Evolutionary conservation across 2,329 filamentous ascomycete genomes (phyloP).

Genomic region (Penicillium sp.): DNA sequence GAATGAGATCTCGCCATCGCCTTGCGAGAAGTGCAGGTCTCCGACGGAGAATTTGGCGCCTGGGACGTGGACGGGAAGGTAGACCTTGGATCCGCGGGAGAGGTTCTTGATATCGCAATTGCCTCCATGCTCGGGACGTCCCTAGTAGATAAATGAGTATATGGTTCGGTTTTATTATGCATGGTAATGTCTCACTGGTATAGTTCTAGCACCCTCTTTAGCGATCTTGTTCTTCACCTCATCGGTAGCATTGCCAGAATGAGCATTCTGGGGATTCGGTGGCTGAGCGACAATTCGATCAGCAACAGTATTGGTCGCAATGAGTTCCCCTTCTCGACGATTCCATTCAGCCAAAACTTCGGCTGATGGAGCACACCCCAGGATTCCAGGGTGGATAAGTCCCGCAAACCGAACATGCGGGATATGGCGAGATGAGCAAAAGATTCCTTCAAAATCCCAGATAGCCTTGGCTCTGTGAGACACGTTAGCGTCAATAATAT

Average conservation of each 20-base stretch:
- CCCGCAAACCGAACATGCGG: slow-evolving; percentile 84
- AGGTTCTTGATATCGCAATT: slow-evolving; percentile 93
- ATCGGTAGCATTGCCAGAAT: slow-evolving; percentile 64
- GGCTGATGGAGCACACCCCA: slow-evolving; percentile 80
- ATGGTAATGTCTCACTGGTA: slow-evolving; percentile 54
- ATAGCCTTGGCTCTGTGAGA: slow-evolving; percentile 61
- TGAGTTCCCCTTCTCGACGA: slow-evolving; percentile 74
- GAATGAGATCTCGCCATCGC: slow-evolving; percentile 87
- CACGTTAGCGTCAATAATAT: not conserved
- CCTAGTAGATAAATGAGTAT: slow-evolving; percentile 27
- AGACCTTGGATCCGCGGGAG: slow-evolving; percentile 74
- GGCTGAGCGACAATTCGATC: slow-evolving; percentile 72
- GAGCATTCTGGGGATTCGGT: slow-evolving; percentile 67
- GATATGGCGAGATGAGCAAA: slow-evolving; percentile 82
- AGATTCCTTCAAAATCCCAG: slow-evolving; percentile 74
- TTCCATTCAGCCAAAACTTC: slow-evolving; percentile 82
- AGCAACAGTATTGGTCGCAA: slow-evolving; percentile 63
- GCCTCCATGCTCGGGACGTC: slow-evolving; percentile 80
- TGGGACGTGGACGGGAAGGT: slow-evolving; percentile 78
- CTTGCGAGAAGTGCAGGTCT: slow-evolving; percentile 82
- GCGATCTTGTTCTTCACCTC: slow-evolving; percentile 65
- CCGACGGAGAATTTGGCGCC: slow-evolving; percentile 90
- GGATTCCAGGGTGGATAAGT: slow-evolving; percentile 85
- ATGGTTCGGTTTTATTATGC: not conserved
- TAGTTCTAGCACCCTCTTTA: slow-evolving; percentile 75